Conservation (phyloP, 2,329 filamentous ascomycete genomes). For the Fusarium concolor region DNA sequence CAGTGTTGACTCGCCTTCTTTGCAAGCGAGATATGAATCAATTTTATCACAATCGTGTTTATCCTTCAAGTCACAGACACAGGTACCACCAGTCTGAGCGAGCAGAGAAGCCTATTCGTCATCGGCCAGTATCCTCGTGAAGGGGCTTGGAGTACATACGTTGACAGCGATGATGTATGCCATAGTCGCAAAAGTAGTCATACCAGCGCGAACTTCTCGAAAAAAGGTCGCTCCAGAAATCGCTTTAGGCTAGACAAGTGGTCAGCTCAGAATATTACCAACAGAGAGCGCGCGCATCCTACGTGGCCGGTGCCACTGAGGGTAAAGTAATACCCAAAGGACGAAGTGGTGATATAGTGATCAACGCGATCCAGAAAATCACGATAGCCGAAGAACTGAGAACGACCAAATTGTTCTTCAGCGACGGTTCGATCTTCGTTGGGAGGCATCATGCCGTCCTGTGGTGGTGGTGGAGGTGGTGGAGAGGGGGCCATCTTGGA, state of each 20-base stretch:
- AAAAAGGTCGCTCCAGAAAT: slow-evolving; percentile 78
- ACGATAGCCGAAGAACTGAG: slow-evolving; percentile 50
- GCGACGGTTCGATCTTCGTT: neutral
- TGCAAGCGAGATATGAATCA: slow-evolving; percentile 58
- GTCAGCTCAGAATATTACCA: neutral
- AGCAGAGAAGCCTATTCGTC: slow-evolving; percentile 73
- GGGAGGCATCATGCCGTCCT: slow-evolving; percentile 24
- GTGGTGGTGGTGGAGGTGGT: slow-evolving; percentile 11
- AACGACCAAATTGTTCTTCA: slow-evolving; percentile 31
- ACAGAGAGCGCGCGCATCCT: slow-evolving; percentile 47
- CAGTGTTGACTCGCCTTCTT: slow-evolving; percentile 56
- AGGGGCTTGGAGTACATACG: slow-evolving; percentile 52
- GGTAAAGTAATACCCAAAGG: slow-evolving; percentile 71
- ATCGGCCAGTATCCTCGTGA: slow-evolving; percentile 1
- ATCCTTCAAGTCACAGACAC: slow-evolving; percentile 67
- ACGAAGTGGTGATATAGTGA: slow-evolving; percentile 54
- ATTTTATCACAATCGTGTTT: slow-evolving; percentile 63
- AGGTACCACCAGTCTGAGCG: slow-evolving; percentile 81
- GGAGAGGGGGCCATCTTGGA: slow-evolving; percentile 28
- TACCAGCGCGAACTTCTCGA: slow-evolving; percentile 80
- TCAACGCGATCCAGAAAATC: slow-evolving; percentile 53
- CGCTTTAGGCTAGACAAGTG: slow-evolving; percentile 67
- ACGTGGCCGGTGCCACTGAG: slow-evolving; percentile 77
- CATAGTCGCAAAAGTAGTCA: slow-evolving; percentile 86
- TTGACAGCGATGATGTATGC: slow-evolving; percentile 86